A percentile compares a stretch with the other conserved stretches of the same genome.
Evolutionary conservation across 2,329 filamentous ascomycete genomes (phyloP).

Genomic region (Helotiales sp.): DNA sequence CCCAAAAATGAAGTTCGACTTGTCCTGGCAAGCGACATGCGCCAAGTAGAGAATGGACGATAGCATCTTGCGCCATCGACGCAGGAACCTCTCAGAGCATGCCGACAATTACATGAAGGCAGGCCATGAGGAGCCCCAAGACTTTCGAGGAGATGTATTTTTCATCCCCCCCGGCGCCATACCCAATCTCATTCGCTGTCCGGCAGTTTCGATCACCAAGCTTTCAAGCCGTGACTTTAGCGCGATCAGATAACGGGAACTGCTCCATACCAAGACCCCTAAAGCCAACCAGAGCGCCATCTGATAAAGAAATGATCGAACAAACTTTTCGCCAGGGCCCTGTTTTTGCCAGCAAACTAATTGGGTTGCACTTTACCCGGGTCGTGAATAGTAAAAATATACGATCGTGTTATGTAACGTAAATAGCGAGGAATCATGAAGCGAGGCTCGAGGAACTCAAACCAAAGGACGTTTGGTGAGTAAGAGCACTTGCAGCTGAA

Average conservation of each 20-base stretch:
- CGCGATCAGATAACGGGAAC: background rate
- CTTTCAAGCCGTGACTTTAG: background rate
- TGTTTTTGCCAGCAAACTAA: background rate
- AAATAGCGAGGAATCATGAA: background rate
- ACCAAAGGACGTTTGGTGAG: background rate
- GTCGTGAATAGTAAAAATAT: background rate
- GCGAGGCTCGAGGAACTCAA: background rate
- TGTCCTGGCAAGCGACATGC: background rate
- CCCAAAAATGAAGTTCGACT: background rate
- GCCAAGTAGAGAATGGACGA: background rate
- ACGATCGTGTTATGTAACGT: background rate
- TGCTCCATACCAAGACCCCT: background rate
- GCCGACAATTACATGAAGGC: background rate
- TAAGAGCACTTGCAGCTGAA: background rate
- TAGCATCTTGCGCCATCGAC: background rate
- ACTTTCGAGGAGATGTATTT: background rate
- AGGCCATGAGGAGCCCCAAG: background rate
- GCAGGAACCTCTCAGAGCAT: background rate
- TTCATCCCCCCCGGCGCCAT: background rate
- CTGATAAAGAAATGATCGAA: background rate
- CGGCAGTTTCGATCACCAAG: background rate
- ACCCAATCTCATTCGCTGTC: background rate
- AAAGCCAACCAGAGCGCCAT: background rate
- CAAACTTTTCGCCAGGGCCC: background rate
- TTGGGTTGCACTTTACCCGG: background rate